phyloP scores from a whole-genome alignment of 2,329 filamentous ascomycete species.

The Ascochyta fabae region DNA sequence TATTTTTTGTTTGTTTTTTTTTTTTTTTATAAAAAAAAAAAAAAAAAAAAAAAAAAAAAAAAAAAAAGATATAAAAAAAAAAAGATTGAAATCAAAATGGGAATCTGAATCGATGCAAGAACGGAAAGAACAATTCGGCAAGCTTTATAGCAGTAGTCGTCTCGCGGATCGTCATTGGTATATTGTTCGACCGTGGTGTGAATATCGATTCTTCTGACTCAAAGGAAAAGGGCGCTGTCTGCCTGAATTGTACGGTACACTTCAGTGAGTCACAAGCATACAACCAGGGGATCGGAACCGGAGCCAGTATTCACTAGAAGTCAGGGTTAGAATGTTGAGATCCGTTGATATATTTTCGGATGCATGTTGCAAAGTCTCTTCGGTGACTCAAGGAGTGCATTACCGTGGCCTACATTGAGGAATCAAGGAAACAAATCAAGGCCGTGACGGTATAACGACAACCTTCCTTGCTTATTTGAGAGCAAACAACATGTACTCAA shows the following conservation, averaged over 20 bases:
- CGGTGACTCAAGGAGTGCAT: no score
- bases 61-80: no score
- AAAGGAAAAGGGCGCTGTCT: constrained; percentile 13
- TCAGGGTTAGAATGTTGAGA: neutral
- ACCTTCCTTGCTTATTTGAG: no score
- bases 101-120: neutral
- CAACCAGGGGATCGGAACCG: neutral
- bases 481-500: no score
- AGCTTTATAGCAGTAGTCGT: neutral
- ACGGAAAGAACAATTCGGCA: neutral
- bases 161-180: neutral
- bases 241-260: neutral
- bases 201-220: neutral
- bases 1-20: no score
- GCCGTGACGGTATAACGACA: no score
- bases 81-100: neutral
- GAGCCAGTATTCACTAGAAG: neutral
- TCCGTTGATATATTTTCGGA: no score
- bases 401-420: no score
- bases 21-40: no score
- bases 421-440: no score
- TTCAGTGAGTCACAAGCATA: constrained; percentile 3
- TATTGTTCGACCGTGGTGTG: neutral
- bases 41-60: no score
- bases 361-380: no score